phyloP scores from a whole-genome alignment of 495 filamentous ascomycete species.

The Durotheca rogersii region DNA sequence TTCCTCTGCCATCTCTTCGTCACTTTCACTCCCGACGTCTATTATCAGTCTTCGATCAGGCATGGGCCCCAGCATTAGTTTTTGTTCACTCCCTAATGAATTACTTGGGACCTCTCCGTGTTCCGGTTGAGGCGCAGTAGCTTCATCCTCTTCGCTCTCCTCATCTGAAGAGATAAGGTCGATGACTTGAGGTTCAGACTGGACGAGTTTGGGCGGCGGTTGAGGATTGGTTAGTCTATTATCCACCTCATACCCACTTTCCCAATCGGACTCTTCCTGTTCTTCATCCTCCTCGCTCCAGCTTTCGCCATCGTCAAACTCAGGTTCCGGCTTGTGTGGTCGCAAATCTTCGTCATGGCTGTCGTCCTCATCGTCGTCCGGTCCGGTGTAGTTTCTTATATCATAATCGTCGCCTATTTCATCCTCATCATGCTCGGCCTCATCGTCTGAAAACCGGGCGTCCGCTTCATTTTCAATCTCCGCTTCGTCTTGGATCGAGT shows the following conservation, averaged over 20 bases:
- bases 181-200: constrained; percentile 38
- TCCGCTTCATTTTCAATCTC: constrained; percentile 31
- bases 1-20: constrained; percentile 12
- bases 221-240: constrained; percentile 13
- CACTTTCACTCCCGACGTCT: constrained; percentile 1
- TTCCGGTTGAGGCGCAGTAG: background rate
- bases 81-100: background rate
- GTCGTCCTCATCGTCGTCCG: constrained; percentile 41
- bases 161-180: constrained; percentile 44
- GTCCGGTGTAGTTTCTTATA: constrained; percentile 30
- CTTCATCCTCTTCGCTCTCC: constrained; percentile 32
- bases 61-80: background rate
- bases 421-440: constrained; percentile 38
- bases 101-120: background rate
- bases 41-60: background rate
- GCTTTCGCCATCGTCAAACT: constrained; percentile 30
- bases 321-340: constrained; percentile 23
- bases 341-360: constrained; percentile 38
- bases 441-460: constrained; percentile 39
- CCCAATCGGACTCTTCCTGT: constrained; percentile 22
- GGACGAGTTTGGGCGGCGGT: constrained; percentile 3
- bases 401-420: constrained; percentile 37
- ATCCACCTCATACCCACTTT: constrained; percentile 29
- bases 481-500: constrained; percentile 32
- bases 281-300: constrained; percentile 37